These are phyloP conservation scores for Aspergillus floridensis DNA, from an alignment of 2,329 filamentous ascomycete genomes.

Conservation along the genomic window DNA sequence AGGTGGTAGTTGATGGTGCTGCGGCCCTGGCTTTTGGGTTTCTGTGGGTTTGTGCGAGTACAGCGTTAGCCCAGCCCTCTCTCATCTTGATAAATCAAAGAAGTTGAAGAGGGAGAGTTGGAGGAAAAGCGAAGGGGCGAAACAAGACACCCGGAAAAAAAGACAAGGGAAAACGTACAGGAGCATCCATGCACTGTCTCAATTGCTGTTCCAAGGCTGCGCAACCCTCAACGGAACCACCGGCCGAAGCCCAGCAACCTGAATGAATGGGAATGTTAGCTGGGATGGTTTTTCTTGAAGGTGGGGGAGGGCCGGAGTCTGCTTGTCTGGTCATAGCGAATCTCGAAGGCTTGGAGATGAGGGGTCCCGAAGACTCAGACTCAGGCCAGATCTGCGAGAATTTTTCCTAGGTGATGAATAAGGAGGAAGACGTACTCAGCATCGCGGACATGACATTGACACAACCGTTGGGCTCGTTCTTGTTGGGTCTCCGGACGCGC, in stretches of 20 bases:
- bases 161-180: constrained; percentile 50
- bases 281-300: neutral
- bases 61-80: too few species aligned
- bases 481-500: constrained; percentile 63
- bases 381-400: too few species aligned
- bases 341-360: too few species aligned
- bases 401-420: too few species aligned
- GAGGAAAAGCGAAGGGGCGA: neutral
- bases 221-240: constrained; percentile 55
- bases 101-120: neutral
- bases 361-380: too few species aligned
- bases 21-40: constrained; percentile 58
- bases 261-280: constrained; percentile 14
- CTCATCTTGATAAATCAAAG: too few species aligned
- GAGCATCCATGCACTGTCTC: constrained; percentile 74
- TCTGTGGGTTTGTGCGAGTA: constrained; percentile 41
- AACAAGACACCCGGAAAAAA: too few species aligned
- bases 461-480: constrained; percentile 62
- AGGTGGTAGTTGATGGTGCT: constrained; percentile 92
- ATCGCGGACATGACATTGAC: constrained; percentile 65
- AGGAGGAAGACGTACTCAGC: constrained; percentile 53
- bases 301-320: neutral
- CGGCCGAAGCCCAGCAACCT: constrained; percentile 51
- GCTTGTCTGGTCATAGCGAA: neutral
- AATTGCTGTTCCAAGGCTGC: constrained; percentile 60